phyloP scores from a whole-genome alignment of 495 filamentous ascomycete species.

The Cryomyces antarcticus region DNA sequence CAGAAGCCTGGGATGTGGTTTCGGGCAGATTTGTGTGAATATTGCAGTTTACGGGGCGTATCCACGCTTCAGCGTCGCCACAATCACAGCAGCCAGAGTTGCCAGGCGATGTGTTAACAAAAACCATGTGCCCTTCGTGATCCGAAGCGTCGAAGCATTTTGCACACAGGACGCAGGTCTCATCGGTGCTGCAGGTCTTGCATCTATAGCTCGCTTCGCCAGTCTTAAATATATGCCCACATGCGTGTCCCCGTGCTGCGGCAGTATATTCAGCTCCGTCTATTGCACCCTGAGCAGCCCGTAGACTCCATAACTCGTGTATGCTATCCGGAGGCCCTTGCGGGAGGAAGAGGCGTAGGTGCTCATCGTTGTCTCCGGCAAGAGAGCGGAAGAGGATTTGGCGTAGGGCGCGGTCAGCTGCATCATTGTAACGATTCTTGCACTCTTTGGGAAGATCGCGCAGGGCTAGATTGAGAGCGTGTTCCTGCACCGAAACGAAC shows the following conservation, averaged over 20 bases:
- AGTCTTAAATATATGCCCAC: slow-evolving; percentile 84
- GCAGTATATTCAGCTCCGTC: slow-evolving; percentile 92
- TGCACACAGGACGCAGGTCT: slow-evolving; percentile 22
- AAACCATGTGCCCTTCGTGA: slow-evolving; percentile 81
- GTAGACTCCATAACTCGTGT: slow-evolving; percentile 42
- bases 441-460: slow-evolving; percentile 46
- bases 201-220: slow-evolving; percentile 89
- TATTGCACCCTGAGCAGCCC: slow-evolving; percentile 70
- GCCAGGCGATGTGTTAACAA: slow-evolving; percentile 63
- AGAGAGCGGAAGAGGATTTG: slow-evolving; percentile 71
- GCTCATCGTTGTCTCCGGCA: slow-evolving; percentile 46
- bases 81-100: slow-evolving; percentile 96
- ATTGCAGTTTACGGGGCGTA: slow-evolving; percentile 66
- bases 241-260: slow-evolving; percentile 80
- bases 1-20: slow-evolving; percentile 30
- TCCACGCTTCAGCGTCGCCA: slow-evolving; percentile 88
- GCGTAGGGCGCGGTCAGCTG: slow-evolving; percentile 48
- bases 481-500: slow-evolving; percentile 54
- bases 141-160: slow-evolving; percentile 84
- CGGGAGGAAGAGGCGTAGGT: slow-evolving; percentile 62
- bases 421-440: slow-evolving; percentile 49
- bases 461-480: slow-evolving; percentile 54
- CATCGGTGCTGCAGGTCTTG: slow-evolving; percentile 74
- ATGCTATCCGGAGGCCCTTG: slow-evolving; percentile 38
- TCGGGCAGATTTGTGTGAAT: slow-evolving; percentile 54